Conservation (phyloP, 306 rosid genomes). For the Mucuna pruriens region DNA sequence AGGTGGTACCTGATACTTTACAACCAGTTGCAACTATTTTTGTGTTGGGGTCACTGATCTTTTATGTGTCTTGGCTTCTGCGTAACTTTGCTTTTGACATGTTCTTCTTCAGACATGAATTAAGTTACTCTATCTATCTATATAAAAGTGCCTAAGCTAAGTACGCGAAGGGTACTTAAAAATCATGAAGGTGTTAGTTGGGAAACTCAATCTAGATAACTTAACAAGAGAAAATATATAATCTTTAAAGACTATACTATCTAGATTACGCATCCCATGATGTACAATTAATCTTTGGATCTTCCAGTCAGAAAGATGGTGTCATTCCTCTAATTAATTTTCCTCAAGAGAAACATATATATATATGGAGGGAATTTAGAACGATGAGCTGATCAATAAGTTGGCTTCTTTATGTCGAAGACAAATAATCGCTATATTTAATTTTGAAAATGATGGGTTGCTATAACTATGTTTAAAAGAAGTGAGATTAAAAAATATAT, state of each 20-base stretch:
- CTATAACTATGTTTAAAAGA: neutral
- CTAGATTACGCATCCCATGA: slow-evolving; percentile 2
- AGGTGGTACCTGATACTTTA: neutral
- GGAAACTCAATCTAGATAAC: neutral
- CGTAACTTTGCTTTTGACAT: neutral
- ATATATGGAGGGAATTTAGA: neutral
- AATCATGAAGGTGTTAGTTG: neutral
- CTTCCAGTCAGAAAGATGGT: neutral
- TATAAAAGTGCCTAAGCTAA: neutral
- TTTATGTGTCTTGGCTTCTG: neutral
- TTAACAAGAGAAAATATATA: neutral
- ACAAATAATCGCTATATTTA: neutral
- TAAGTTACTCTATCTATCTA: neutral
- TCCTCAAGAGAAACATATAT: neutral
- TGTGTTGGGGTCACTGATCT: neutral
- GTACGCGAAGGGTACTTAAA: neutral
- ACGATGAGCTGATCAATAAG: slow-evolving; percentile 18
- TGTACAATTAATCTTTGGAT: neutral
- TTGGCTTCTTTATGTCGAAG: neutral
- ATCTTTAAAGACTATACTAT: neutral
- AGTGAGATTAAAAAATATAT: neutral
- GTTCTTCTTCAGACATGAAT: neutral
- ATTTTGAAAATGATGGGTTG: neutral
- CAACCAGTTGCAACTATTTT: neutral
- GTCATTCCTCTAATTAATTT: slow-evolving; percentile 9